Conservation (phyloP, 192 early-diverging fungal genomes). For the Chytriomyces sp. region DNA sequence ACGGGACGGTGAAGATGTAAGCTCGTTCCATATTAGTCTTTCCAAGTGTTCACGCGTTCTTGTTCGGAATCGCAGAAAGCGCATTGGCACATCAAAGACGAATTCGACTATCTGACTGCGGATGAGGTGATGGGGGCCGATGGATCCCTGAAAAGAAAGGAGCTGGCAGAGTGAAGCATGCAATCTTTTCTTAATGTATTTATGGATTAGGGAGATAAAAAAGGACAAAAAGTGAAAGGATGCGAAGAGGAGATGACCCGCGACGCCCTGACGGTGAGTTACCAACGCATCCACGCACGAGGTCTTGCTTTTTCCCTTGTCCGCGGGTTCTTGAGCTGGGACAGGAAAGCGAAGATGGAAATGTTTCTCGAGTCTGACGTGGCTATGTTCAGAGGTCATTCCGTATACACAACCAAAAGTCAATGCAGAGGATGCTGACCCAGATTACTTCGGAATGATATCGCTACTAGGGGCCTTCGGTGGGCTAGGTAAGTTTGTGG, state of each 20-base stretch:
- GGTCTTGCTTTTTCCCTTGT: not conserved
- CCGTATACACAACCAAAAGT: conserved; percentile 21
- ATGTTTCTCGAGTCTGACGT: no score
- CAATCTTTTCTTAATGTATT: not conserved
- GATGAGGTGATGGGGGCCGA: not conserved
- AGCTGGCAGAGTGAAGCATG: no score
- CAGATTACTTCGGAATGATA: conserved; percentile 14
- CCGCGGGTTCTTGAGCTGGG: not conserved
- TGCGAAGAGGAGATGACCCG: conserved; percentile 7
- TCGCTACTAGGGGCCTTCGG: conserved; percentile 21
- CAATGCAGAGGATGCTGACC: conserved; percentile 11
- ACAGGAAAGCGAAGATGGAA: no score
- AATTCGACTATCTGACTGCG: not conserved
- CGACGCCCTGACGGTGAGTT: conserved; percentile 17
- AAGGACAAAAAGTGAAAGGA: not conserved
- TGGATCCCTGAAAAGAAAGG: no score
- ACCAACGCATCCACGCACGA: no score
- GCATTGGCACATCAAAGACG: not conserved
- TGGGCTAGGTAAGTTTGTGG: conserved; percentile 17
- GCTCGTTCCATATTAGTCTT: not conserved
- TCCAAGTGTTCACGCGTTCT: not conserved
- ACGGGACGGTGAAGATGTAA: not conserved
- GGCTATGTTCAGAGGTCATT: conserved; percentile 2
- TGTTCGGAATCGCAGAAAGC: not conserved
- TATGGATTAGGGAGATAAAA: not conserved